Evolutionary conservation across 106 monocot genomes (phyloP).

Genomic region (Agapanthus africanus): DNA sequence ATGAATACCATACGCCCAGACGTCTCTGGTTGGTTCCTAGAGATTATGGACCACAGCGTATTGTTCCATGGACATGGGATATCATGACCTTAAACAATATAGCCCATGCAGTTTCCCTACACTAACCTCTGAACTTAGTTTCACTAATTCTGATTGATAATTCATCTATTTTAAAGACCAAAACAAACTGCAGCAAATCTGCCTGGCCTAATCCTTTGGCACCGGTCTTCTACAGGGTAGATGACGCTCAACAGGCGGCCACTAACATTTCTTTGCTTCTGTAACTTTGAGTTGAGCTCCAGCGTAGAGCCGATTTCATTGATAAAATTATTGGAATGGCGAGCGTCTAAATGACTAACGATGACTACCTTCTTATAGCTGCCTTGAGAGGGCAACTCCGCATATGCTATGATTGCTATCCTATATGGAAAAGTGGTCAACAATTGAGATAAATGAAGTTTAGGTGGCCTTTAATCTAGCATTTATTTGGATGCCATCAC

Average conservation of each 20-base stretch:
- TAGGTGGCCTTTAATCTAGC: too few species aligned
- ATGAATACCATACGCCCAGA: background rate
- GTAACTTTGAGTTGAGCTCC: background rate
- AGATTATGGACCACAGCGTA: background rate
- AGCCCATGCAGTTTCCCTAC: background rate
- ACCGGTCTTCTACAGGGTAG: background rate
- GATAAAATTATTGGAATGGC: background rate
- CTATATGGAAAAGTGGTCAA: background rate
- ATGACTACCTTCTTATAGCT: background rate
- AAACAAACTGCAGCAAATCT: background rate
- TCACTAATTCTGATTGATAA: background rate
- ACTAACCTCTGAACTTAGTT: background rate
- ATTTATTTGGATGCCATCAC: too few species aligned
- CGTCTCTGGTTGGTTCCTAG: background rate
- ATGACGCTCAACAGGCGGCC: background rate
- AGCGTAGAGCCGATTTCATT: background rate
- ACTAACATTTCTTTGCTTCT: background rate
- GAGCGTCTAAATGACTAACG: background rate
- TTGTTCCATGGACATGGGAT: background rate
- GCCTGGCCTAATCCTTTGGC: background rate
- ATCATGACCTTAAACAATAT: background rate
- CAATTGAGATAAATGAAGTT: too few species aligned
- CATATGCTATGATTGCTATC: background rate
- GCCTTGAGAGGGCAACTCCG: too few species aligned
- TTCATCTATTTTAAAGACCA: background rate